Evolutionary conservation across 75 land plant species (phyloP).

Genomic region (Pseudotsuga menziesii): DNA sequence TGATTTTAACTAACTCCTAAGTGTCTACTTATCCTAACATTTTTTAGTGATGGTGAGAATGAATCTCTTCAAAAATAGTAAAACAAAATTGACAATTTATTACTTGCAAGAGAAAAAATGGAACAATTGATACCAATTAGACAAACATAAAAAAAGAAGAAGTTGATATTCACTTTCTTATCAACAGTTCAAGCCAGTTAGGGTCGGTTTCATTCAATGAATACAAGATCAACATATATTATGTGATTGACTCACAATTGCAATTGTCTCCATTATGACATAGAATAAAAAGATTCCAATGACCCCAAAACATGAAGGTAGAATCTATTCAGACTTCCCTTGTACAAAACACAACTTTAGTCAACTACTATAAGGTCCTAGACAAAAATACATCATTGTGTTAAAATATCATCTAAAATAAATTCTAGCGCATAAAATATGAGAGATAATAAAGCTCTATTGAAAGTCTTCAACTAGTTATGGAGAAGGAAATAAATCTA

Average conservation of each 20-base stretch:
- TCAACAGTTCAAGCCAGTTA: conserved; percentile 36
- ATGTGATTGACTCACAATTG: conserved; percentile 17
- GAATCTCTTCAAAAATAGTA: background rate
- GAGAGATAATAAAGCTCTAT: background rate
- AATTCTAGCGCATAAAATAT: background rate
- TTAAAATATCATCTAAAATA: background rate
- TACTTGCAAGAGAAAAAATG: background rate
- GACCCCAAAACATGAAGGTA: conserved; percentile 24
- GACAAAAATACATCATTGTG: background rate
- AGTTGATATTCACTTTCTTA: conserved; percentile 31
- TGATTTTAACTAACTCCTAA: no score
- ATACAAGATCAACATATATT: conserved; percentile 55
- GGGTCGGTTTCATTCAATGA: conserved; percentile 35
- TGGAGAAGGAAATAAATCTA: background rate
- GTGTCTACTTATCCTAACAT: no score
- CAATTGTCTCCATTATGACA: conserved; percentile 41
- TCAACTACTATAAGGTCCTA: background rate
- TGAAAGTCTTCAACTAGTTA: background rate
- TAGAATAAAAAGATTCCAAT: conserved; percentile 54
- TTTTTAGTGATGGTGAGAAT: background rate
- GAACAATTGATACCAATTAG: background rate
- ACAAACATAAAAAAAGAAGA: background rate
- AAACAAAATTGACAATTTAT: background rate
- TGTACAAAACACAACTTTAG: background rate
- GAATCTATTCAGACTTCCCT: conserved; percentile 7